Evolutionary conservation across 345 rosid species (phyloP).

Genomic region (Eucalyptus sp.): DNA sequence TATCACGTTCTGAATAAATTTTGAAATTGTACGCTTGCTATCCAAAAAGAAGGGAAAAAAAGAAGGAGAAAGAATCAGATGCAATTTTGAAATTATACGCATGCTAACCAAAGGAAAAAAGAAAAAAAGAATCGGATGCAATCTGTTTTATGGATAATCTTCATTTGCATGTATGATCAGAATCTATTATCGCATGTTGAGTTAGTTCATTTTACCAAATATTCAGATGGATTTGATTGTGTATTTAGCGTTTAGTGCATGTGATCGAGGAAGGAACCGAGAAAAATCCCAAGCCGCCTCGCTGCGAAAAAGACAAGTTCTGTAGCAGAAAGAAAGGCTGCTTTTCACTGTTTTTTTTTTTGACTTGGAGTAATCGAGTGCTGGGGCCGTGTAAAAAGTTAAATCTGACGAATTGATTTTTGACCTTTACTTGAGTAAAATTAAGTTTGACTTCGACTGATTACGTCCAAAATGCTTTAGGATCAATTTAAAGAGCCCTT

Average conservation of each 20-base stretch:
- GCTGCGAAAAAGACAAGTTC: neutral
- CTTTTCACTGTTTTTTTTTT: neutral
- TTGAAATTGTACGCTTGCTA: neutral
- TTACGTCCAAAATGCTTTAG: neutral
- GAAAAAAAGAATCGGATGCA: neutral
- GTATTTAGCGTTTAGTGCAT: neutral
- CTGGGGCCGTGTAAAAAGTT: neutral
- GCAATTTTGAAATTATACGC: neutral
- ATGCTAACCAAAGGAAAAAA: neutral
- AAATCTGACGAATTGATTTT: neutral
- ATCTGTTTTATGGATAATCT: neutral
- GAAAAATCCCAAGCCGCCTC: neutral
- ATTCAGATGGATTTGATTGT: neutral
- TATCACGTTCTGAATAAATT: neutral
- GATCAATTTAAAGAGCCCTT: neutral
- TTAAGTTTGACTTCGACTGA: neutral
- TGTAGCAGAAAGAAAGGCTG: neutral
- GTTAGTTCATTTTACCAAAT: neutral
- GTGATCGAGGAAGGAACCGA: neutral
- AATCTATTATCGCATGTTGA: neutral
- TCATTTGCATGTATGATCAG: neutral
- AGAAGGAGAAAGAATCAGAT: neutral
- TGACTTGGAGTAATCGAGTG: neutral
- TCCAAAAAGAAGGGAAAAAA: neutral
- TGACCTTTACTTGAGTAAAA: neutral